Evolutionary conservation across 2,329 filamentous ascomycete genomes (phyloP).

Genomic region (Neofusicoccum sp.): DNA sequence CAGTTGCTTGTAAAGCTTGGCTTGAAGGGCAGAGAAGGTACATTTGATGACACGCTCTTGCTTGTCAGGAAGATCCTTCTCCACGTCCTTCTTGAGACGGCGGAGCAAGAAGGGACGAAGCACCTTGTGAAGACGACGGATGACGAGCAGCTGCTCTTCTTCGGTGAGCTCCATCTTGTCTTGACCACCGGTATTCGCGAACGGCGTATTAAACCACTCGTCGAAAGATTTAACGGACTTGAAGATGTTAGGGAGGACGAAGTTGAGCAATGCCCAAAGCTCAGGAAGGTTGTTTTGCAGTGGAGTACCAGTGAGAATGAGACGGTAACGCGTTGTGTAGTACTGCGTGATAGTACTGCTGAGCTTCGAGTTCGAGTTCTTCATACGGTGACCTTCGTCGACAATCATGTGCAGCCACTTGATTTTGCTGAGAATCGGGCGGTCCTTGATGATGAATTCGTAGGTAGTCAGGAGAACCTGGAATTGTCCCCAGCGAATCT

Average conservation of each 20-base stretch:
- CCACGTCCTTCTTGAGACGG: constrained; percentile 98
- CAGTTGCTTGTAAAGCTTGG: constrained; percentile 95
- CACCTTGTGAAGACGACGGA: constrained; percentile 97
- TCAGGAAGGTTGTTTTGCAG: constrained; percentile 96
- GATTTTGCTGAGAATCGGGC: constrained; percentile 92
- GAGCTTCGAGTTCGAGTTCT: constrained; percentile 94
- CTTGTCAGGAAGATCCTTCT: constrained; percentile 98
- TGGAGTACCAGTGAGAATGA: constrained; percentile 96
- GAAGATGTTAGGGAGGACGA: constrained; percentile 97
- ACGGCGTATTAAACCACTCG: constrained; percentile 99
- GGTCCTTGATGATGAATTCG: constrained; percentile 99
- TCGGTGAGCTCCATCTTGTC: constrained; percentile 99
- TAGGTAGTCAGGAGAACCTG: constrained; percentile 97
- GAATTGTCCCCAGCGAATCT: constrained; percentile 91
- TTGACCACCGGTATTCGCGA: constrained; percentile 95
- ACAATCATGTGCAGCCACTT: constrained; percentile 99
- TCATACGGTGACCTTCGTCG: constrained; percentile 99
- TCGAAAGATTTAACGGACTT: constrained; percentile 99
- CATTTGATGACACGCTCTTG: constrained; percentile 99
- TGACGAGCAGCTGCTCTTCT: constrained; percentile 99
- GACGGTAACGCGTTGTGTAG: constrained; percentile 89
- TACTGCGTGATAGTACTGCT: constrained; percentile 93
- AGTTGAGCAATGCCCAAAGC: constrained; percentile 97
- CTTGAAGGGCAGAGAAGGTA: constrained; percentile 92
- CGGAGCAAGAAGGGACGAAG: constrained; percentile 93